These are phyloP conservation scores for Colletotrichum sp. DNA, from an alignment of 2,329 filamentous ascomycete genomes.

Conservation along the genomic window DNA sequence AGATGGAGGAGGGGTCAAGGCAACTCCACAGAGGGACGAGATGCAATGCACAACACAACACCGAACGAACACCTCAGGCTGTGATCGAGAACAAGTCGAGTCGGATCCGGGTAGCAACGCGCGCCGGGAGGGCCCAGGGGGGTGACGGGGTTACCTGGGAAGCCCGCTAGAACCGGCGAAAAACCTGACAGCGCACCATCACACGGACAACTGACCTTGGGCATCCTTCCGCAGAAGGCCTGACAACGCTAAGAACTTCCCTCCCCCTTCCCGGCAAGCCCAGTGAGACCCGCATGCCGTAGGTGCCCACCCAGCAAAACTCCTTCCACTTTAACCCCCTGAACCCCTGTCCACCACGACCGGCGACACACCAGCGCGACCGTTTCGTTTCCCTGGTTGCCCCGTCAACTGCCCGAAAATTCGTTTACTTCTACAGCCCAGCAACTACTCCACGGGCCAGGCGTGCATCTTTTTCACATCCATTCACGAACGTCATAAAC, in stretches of 20 bases:
- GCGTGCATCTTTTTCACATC: slow-evolving; percentile 20
- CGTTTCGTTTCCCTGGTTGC: slow-evolving; percentile 18
- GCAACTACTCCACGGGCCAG: slow-evolving; percentile 16
- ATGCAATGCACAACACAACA: slow-evolving; percentile 4
- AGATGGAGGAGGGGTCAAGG: not conserved
- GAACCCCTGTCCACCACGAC: slow-evolving; percentile 10
- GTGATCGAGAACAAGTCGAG: not conserved
- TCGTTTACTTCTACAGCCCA: slow-evolving; percentile 21
- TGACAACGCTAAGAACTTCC: not conserved
- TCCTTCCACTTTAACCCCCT: slow-evolving; percentile 10
- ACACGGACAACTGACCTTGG: slow-evolving; percentile 4
- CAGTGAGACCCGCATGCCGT: not conserved
- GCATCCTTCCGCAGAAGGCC: not conserved
- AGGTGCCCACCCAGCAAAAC: not conserved
- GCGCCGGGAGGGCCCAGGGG: slow-evolving; percentile 31
- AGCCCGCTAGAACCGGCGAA: not conserved
- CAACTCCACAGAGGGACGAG: slow-evolving; percentile 6
- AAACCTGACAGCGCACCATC: slow-evolving; percentile 16
- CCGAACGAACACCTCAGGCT: not conserved
- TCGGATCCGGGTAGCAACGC: slow-evolving; percentile 5
- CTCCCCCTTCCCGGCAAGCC: not conserved
- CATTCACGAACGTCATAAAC: slow-evolving; percentile 22
- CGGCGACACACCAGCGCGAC: not conserved
- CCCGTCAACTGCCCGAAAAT: slow-evolving; percentile 21
- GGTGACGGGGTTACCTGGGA: slow-evolving; percentile 10